Evolutionary conservation across 768 basidiomycete species (phyloP).

Genomic region (Nevesoporus exiguus): DNA sequence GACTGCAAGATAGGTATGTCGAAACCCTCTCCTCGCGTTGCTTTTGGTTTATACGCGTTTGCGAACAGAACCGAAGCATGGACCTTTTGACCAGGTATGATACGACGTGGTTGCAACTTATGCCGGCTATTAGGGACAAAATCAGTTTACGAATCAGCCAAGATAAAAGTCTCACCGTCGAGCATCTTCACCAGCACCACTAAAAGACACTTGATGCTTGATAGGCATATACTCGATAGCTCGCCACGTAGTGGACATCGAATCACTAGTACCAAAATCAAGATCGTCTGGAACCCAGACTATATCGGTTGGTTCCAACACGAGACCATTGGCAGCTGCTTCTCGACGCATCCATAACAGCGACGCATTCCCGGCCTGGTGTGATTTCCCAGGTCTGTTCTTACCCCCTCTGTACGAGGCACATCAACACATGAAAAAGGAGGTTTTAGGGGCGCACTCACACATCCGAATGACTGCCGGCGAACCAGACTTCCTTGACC

Average conservation of each 20-base stretch:
- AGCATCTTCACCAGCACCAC: not conserved
- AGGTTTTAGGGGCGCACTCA: not conserved
- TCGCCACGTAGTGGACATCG: slow-evolving; percentile 5
- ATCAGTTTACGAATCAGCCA: not conserved
- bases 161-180: not conserved
- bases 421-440: not conserved
- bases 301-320: not conserved
- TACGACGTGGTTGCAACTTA: not conserved
- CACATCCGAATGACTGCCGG: slow-evolving; percentile 42
- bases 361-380: slow-evolving; percentile 1
- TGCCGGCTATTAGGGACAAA: not conserved
- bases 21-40: not conserved
- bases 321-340: not conserved
- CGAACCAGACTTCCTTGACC: slow-evolving; percentile 68
- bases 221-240: slow-evolving; percentile 22
- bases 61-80: not conserved
- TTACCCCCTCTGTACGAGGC: not conserved
- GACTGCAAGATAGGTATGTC: slow-evolving; percentile 15
- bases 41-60: not conserved
- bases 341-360: slow-evolving; percentile 1
- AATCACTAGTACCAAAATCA: not conserved
- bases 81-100: not conserved
- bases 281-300: not conserved
- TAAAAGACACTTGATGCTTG: slow-evolving; percentile 3
- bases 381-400: not conserved